These are phyloP conservation scores for Huntiella omanensis DNA, from an alignment of 2,329 filamentous ascomycete species.

Conservation along the genomic window DNA sequence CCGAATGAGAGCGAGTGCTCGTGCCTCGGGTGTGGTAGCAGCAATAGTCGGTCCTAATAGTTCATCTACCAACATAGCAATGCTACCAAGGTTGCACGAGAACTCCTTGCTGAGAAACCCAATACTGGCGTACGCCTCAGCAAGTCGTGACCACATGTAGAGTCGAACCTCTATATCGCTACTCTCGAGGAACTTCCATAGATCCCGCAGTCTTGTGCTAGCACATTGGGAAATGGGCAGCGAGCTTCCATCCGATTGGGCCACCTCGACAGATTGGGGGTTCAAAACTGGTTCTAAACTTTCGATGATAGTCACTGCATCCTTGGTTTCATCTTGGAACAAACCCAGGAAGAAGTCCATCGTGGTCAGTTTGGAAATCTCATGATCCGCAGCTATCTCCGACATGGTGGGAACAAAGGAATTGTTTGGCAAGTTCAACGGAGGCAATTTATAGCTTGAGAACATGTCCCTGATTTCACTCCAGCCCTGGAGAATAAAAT, in stretches of 20 bases:
- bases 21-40: slow-evolving; percentile 38
- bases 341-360: slow-evolving; percentile 91
- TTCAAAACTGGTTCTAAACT: slow-evolving; percentile 84
- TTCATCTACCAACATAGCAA: slow-evolving; percentile 59
- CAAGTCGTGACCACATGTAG: slow-evolving; percentile 79
- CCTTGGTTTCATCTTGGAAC: slow-evolving; percentile 64
- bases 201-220: slow-evolving; percentile 46
- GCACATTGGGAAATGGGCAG: slow-evolving; percentile 32
- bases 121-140: slow-evolving; percentile 72
- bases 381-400: slow-evolving; percentile 62
- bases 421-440: slow-evolving; percentile 61
- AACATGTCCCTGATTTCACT: slow-evolving; percentile 36
- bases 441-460: slow-evolving; percentile 18
- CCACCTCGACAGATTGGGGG: slow-evolving; percentile 34
- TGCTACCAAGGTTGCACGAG: slow-evolving; percentile 67
- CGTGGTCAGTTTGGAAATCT: slow-evolving; percentile 80
- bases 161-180: slow-evolving; percentile 69
- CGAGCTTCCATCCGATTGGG: slow-evolving; percentile 11
- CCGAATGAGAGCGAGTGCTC: slow-evolving; percentile 53
- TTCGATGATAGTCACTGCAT: slow-evolving; percentile 74
- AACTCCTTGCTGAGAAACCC: slow-evolving; percentile 75
- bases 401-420: slow-evolving; percentile 77
- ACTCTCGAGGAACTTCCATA: slow-evolving; percentile 67
- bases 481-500: slow-evolving; percentile 40
- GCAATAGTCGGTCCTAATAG: slow-evolving; percentile 44